Conservation (phyloP, 2,329 filamentous ascomycete species). For the Aspergillus novofumigatus region DNA sequence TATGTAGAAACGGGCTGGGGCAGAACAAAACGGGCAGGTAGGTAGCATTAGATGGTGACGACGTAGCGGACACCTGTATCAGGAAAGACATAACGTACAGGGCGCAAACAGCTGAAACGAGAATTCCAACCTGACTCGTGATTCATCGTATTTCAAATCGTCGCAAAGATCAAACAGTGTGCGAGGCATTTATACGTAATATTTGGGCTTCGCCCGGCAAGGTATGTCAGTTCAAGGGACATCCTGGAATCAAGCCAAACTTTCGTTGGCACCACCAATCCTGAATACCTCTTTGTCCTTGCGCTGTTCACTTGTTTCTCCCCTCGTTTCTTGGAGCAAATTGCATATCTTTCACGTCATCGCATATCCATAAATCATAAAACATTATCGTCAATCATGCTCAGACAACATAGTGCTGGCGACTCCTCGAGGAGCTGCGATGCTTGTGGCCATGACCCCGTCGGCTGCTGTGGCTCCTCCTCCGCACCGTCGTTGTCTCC, state of each 20-base stretch:
- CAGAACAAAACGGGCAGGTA: neutral
- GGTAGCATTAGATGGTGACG: neutral
- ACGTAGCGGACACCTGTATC: neutral
- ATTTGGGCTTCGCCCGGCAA: neutral
- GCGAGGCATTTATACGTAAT: neutral
- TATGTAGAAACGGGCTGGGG: neutral
- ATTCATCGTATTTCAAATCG: neutral
- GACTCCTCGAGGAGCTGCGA: constrained; percentile 27
- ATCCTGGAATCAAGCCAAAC: neutral
- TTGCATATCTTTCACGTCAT: neutral
- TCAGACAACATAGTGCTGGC: constrained; percentile 29
- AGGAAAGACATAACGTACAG: neutral
- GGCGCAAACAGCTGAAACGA: neutral
- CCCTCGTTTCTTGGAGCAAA: neutral
- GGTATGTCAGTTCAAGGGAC: neutral
- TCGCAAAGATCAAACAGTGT: neutral
- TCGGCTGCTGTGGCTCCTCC: constrained; percentile 33
- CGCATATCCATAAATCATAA: neutral
- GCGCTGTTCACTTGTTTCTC: neutral
- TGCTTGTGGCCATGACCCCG: constrained; percentile 30
- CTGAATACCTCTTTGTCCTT: neutral
- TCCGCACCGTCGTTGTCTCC: constrained; percentile 34
- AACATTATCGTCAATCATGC: neutral
- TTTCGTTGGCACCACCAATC: neutral
- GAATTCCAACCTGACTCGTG: neutral